Evolutionary conservation across 1,284 basidiomycete species (phyloP).

Genomic region (Cutaneotrichosporon sp.): DNA sequence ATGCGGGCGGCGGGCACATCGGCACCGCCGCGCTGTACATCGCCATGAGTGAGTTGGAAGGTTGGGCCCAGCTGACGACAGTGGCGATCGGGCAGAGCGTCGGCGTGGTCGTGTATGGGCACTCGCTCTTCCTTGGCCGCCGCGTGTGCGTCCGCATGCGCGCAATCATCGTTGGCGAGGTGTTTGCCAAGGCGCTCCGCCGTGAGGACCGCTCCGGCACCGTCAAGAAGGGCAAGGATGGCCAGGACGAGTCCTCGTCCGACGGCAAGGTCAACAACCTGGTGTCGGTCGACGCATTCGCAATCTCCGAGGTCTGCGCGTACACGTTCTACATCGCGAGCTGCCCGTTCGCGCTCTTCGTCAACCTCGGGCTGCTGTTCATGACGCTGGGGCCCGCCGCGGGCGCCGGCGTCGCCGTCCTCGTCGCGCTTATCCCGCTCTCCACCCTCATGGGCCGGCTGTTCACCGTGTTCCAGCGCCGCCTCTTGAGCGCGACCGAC

Average conservation of each 20-base stretch:
- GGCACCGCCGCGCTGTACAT: slow-evolving; percentile 60
- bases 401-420: slow-evolving; percentile 53
- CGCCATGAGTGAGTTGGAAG: slow-evolving; percentile 33
- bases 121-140: slow-evolving; percentile 57
- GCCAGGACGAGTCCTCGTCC: slow-evolving; percentile 46
- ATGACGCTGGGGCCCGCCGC: slow-evolving; percentile 54
- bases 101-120: slow-evolving; percentile 51
- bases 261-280: slow-evolving; percentile 61
- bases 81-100: slow-evolving; percentile 57
- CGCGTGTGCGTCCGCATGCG: slow-evolving; percentile 55
- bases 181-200: slow-evolving; percentile 60
- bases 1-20: slow-evolving; percentile 40
- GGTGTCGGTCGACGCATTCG: slow-evolving; percentile 59
- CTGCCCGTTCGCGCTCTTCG: slow-evolving; percentile 54
- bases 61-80: neutral
- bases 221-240: slow-evolving; percentile 36
- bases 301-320: slow-evolving; percentile 48
- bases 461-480: slow-evolving; percentile 56
- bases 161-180: slow-evolving; percentile 59
- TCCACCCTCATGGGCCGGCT: slow-evolving; percentile 53
- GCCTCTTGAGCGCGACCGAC: slow-evolving; percentile 58
- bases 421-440: slow-evolving; percentile 53
- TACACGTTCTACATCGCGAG: slow-evolving; percentile 50
- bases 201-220: slow-evolving; percentile 55
- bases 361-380: slow-evolving; percentile 57